Conservation (phyloP, 2,329 filamentous ascomycete species). For the Monosporascus sp. region DNA sequence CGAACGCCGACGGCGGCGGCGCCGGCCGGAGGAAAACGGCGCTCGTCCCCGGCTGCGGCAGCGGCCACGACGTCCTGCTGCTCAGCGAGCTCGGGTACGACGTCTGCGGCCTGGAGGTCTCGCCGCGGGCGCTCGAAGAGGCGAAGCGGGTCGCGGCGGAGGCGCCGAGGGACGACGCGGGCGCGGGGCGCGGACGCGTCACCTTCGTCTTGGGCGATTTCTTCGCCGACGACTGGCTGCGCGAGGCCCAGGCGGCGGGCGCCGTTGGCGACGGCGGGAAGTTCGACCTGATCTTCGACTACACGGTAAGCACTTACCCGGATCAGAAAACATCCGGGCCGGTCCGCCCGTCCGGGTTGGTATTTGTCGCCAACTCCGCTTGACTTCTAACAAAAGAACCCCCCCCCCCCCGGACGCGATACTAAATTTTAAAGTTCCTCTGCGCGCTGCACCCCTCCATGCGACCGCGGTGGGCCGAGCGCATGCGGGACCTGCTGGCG, state of each 20-base stretch:
- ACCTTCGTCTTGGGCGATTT: slow-evolving; percentile 61
- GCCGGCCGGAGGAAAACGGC: slow-evolving; percentile 42
- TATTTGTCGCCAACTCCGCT: background rate
- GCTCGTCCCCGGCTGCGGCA: slow-evolving; percentile 76
- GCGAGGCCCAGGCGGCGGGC: slow-evolving; percentile 32
- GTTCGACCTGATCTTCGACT: slow-evolving; percentile 64
- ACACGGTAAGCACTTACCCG: slow-evolving; percentile 42
- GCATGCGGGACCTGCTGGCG: slow-evolving; percentile 45
- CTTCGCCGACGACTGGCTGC: slow-evolving; percentile 55
- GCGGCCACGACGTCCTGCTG: slow-evolving; percentile 74
- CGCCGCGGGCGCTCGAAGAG: slow-evolving; percentile 38
- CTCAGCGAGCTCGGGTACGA: slow-evolving; percentile 72
- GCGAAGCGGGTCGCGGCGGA: slow-evolving; percentile 37
- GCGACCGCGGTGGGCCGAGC: slow-evolving; percentile 47
- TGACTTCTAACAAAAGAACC: background rate
- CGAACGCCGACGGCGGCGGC: background rate
- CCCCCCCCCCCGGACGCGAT: background rate
- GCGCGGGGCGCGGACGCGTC: slow-evolving; percentile 41
- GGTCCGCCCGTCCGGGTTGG: too few relatives aligned
- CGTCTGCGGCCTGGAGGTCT: slow-evolving; percentile 67
- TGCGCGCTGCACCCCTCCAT: slow-evolving; percentile 52
- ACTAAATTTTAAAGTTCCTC: slow-evolving; percentile 43
- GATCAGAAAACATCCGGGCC: too few relatives aligned
- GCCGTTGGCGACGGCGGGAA: slow-evolving; percentile 30
- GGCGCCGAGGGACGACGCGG: slow-evolving; percentile 37